phyloP scores from a whole-genome alignment of 2,329 filamentous ascomycete species.

The Trichophyton rubrum region DNA sequence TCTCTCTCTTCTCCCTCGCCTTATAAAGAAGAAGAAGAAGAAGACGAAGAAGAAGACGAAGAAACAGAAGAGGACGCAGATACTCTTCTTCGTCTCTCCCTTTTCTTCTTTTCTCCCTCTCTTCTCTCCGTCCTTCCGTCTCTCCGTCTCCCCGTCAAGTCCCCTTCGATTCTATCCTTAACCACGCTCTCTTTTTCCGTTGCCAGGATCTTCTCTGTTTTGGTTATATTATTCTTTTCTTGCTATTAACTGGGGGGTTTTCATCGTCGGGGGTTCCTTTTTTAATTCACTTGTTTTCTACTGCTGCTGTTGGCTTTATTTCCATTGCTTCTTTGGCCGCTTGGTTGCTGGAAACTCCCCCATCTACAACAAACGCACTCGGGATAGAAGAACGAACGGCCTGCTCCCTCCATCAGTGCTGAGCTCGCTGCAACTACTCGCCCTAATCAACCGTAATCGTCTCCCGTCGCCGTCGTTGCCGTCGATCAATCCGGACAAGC shows the following conservation, averaged over 20 bases:
- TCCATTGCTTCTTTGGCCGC: too few relatives aligned
- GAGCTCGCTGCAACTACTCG: too few relatives aligned
- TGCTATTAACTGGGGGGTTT: slow-evolving; percentile 5
- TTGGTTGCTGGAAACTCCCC: too few relatives aligned
- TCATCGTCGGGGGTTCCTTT: neutral
- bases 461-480: too few relatives aligned
- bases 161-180: slow-evolving; percentile 12
- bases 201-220: slow-evolving; percentile 8
- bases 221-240: slow-evolving; percentile 9
- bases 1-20: neutral
- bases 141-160: slow-evolving; percentile 2
- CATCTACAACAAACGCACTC: too few relatives aligned
- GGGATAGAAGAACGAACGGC: too few relatives aligned
- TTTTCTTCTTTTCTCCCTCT: slow-evolving; percentile 24
- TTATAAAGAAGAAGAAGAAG: neutral
- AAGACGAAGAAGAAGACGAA: neutral
- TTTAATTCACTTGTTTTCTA: neutral
- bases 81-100: neutral
- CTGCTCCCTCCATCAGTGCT: too few relatives aligned
- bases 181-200: slow-evolving; percentile 13
- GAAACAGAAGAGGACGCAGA: neutral
- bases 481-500: too few relatives aligned
- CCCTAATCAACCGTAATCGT: too few relatives aligned
- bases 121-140: slow-evolving; percentile 21
- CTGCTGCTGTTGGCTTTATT: neutral